A percentile compares a stretch with the other conserved stretches of the same genome.
These are phyloP conservation scores for Scheffersomyces titani DNA, from an alignment of 1,139 yeast species.

Conservation along the genomic window DNA sequence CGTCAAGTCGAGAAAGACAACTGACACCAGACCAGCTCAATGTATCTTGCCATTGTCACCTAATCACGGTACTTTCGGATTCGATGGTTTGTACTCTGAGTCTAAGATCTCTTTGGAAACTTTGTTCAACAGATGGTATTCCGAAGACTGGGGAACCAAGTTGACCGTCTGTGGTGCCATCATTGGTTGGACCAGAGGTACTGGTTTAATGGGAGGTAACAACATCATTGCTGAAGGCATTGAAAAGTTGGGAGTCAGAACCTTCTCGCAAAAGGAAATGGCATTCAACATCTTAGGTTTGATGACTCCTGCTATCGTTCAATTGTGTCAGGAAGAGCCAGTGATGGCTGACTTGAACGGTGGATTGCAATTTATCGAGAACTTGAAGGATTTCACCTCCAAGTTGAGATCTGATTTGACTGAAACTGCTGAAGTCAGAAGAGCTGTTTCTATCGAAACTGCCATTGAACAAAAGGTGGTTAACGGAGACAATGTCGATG, in stretches of 20 bases:
- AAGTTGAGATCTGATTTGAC: slow-evolving; percentile 78
- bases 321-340: slow-evolving; percentile 89
- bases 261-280: slow-evolving; percentile 98
- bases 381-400: slow-evolving; percentile 86
- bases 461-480: slow-evolving; percentile 91
- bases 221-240: slow-evolving; percentile 97
- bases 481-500: slow-evolving; percentile 87
- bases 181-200: slow-evolving; percentile 99
- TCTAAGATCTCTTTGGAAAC: slow-evolving; percentile 95
- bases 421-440: slow-evolving; percentile 88
- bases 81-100: slow-evolving; percentile 97
- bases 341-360: slow-evolving; percentile 98
- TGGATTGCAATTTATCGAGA: slow-evolving; percentile 91
- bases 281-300: slow-evolving; percentile 96
- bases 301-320: slow-evolving; percentile 81
- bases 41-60: slow-evolving; percentile 95
- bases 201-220: slow-evolving; percentile 97
- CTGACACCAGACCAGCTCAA: slow-evolving; percentile 98
- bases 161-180: slow-evolving; percentile 97
- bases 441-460: slow-evolving; percentile 93
- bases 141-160: slow-evolving; percentile 95
- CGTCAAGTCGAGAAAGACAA: slow-evolving; percentile 80
- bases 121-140: slow-evolving; percentile 96
- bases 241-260: slow-evolving; percentile 93
- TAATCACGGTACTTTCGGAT: slow-evolving; percentile 97